A percentile compares a stretch with the other conserved stretches of the same genome.
Evolutionary conservation across 129 eudicot genomes (phyloP).

Genomic region (Oenanthe sinensis): DNA sequence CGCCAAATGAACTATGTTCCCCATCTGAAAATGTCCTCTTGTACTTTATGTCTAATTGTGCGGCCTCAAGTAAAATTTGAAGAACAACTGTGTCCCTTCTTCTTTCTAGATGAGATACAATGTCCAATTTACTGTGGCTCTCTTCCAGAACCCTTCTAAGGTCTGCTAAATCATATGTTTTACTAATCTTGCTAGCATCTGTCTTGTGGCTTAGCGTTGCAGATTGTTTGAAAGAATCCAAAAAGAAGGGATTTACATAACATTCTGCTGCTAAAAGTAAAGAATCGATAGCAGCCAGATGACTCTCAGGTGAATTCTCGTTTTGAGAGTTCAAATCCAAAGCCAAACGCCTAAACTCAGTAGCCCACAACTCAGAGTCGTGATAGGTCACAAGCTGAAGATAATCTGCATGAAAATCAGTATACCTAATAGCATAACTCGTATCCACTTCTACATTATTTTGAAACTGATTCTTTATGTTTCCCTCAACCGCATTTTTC

Average conservation of each 20-base stretch:
- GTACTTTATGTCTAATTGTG: constrained; percentile 57
- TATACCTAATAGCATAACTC: constrained; percentile 24
- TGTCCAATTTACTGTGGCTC: constrained; percentile 46
- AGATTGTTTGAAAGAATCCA: constrained; percentile 41
- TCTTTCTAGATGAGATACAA: constrained; percentile 57
- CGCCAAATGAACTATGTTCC: constrained; percentile 18
- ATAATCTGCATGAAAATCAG: constrained; percentile 56
- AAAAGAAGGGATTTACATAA: constrained; percentile 71
- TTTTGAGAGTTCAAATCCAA: constrained; percentile 59
- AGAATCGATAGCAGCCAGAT: constrained; percentile 79
- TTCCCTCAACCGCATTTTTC: constrained; percentile 22
- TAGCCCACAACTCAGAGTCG: constrained; percentile 76
- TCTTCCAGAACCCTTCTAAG: constrained; percentile 38
- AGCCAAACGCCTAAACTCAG: constrained; percentile 79
- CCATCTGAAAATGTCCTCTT: constrained; percentile 22
- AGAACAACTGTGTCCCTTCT: constrained; percentile 77
- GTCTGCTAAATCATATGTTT: constrained; percentile 35
- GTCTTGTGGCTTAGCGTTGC: constrained; percentile 18
- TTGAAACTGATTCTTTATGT: constrained; percentile 10
- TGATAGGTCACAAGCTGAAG: constrained; percentile 63
- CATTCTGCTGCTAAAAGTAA: constrained; percentile 93
- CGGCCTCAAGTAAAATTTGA: constrained; percentile 85
- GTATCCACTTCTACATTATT: constrained; percentile 15
- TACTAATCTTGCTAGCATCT: constrained; percentile 13
- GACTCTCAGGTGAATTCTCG: constrained; percentile 54